These are phyloP conservation scores for Monilinia fructigena DNA, from an alignment of 2,329 filamentous ascomycete genomes.

Conservation along the genomic window DNA sequence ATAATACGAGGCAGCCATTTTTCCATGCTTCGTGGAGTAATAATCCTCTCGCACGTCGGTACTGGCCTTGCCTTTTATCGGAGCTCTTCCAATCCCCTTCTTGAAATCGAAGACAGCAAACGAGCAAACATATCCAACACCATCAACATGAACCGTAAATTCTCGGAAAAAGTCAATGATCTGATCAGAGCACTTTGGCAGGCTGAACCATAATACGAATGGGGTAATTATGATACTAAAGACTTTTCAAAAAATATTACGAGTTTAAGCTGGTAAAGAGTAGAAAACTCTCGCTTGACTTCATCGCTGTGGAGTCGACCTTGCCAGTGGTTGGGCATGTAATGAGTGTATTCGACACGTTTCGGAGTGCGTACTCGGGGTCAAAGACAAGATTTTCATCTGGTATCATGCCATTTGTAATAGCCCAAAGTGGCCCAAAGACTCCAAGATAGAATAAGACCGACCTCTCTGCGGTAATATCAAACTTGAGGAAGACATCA, in stretches of 20 bases:
- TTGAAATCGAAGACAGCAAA: conserved; percentile 98
- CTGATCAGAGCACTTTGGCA: conserved; percentile 85
- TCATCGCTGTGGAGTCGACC: conserved; percentile 89
- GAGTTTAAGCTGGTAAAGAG: conserved; percentile 88
- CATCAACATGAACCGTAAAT: conserved; percentile 95
- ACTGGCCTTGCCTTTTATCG: conserved; percentile 40
- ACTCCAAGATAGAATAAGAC: conserved; percentile 88
- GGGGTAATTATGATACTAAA: conserved; percentile 90
- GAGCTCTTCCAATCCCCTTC: conserved; percentile 63
- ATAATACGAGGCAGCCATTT: conserved; percentile 97
- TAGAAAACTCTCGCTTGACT: conserved; percentile 84
- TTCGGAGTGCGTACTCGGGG: conserved; percentile 81
- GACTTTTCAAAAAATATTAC: conserved; percentile 88
- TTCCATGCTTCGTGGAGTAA: conserved; percentile 91
- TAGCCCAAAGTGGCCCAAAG: conserved; percentile 78
- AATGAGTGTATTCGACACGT: conserved; percentile 90
- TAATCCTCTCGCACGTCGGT: conserved; percentile 80
- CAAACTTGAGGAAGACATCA: conserved; percentile 86
- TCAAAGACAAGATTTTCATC: conserved; percentile 90
- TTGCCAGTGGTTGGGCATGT: conserved; percentile 86
- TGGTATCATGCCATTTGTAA: conserved; percentile 78
- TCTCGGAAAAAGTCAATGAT: conserved; percentile 98
- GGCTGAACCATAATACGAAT: conserved; percentile 79
- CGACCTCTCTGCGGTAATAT: conserved; percentile 84
- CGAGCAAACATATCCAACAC: conserved; percentile 91